phyloP scores from a whole-genome alignment of 148 eudicot genomes.

The Cornus suecica region DNA sequence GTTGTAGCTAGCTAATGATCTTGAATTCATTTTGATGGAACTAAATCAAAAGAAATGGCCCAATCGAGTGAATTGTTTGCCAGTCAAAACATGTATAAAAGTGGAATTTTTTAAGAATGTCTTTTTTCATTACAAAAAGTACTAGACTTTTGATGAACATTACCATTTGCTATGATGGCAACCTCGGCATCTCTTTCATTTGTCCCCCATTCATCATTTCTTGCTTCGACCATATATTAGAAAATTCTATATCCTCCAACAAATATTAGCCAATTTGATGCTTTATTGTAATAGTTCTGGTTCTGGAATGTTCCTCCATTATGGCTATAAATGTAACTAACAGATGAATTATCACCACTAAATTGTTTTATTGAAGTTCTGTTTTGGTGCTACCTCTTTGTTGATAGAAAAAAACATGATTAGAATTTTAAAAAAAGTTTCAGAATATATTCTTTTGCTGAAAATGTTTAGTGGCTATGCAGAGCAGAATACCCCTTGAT shows the following conservation, averaged over 20 bases:
- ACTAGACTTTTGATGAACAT: not conserved
- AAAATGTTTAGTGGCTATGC: not conserved
- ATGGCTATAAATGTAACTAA: not conserved
- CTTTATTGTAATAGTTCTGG: slow-evolving; percentile 13
- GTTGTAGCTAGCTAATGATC: slow-evolving; percentile 2
- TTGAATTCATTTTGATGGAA: not conserved
- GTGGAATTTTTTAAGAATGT: slow-evolving; percentile 11
- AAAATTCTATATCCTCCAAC: slow-evolving; percentile 17
- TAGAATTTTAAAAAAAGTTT: too few species aligned
- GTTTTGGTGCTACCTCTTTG: not conserved
- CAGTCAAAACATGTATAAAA: not conserved
- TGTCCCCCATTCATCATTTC: too few species aligned
- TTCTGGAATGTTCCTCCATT: slow-evolving; percentile 10
- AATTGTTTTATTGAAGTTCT: not conserved
- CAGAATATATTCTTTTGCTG: slow-evolving; percentile 1
- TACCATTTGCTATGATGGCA: slow-evolving; percentile 15
- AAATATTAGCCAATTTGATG: slow-evolving; percentile 12
- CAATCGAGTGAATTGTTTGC: not conserved
- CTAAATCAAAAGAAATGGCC: not conserved
- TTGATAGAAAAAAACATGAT: not conserved
- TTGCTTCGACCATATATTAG: too few species aligned
- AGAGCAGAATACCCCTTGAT: not conserved
- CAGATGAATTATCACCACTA: not conserved
- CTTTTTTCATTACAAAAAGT: not conserved
- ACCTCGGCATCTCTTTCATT: slow-evolving; percentile 11